phyloP scores from a whole-genome alignment of 2,329 filamentous ascomycete species.

The Lasiodiplodia gonubiensis region DNA sequence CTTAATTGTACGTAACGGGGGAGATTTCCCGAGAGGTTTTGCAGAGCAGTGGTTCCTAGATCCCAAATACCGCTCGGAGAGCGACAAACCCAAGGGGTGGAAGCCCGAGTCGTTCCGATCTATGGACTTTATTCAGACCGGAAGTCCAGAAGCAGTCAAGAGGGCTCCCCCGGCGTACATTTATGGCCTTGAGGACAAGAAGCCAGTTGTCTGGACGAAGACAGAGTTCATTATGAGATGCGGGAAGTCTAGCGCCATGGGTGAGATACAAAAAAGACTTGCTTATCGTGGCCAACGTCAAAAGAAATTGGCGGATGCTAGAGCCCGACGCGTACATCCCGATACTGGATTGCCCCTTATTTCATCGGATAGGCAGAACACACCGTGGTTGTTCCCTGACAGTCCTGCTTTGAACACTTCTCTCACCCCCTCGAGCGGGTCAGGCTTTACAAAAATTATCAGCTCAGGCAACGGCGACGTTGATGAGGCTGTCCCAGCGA shows the following conservation, averaged over 20 bases:
- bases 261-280: no score
- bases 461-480: no score
- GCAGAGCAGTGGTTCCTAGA: background rate
- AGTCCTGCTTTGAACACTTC: background rate
- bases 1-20: background rate
- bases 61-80: background rate
- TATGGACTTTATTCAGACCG: background rate
- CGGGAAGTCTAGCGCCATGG: background rate
- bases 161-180: background rate
- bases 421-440: no score
- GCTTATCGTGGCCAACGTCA: no score
- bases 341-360: background rate
- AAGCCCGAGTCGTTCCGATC: background rate
- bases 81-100: background rate
- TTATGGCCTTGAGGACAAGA: background rate
- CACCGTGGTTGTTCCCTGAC: background rate
- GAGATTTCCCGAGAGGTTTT: background rate
- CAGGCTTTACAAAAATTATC: no score
- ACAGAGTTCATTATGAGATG: background rate
- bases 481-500: no score
- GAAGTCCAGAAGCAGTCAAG: no score
- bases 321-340: background rate
- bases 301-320: background rate
- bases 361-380: background rate
- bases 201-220: background rate